Base-by-base conservation (phyloP, 352 stramenopile genomes). In the Pythium brachiatum region DNA sequence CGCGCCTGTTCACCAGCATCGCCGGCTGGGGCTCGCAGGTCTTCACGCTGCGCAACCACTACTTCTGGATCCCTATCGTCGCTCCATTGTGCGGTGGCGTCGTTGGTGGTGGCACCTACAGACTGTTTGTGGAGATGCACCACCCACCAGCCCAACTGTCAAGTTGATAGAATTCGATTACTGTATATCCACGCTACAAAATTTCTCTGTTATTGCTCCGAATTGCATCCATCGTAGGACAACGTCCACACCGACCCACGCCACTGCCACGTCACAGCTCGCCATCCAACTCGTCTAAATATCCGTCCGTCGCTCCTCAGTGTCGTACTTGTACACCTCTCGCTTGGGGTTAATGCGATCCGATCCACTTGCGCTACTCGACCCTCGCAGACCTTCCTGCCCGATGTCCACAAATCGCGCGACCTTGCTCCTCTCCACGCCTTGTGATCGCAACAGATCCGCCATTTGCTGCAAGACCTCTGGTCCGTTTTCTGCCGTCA, bases 1-100 rank as follows among this genome's bases (percentile, higher is more conserved):
- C 74, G 34, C 75, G 74, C 12, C 56, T 83, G 25, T 73, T 86
- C 57, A 86, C 75, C n/a, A 73, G 57, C 55, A 62, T 72, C 11
- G 76, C 76, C 34, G 79, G 79, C 32, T 88, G 75, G 66, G 79
- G 78, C 26, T 70, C 69, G 3, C 70, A 81, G 51, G 79, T 88
- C 48, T 88, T 86, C 52, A 83, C 76, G 20, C 47, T 66, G 3
- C 60, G 57, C 41, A 71, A 68, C 53, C 69, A 74, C 66, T 88
- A 88, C 76, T 88, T 88, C 58, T 86, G 74, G 76, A 80, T 81
- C 38, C 76, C 75, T 13, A 71, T 88, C 23, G 64, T 83, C 6
- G 76, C 64, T n/a, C 79, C 76, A 15, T 52, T 75, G 18, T 38
- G 84, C 1, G 79, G 78, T 3, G 74, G 74, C 9, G 56, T 83